Evolutionary conservation across 192 early-diverging fungal species (phyloP), one percentile per base, ranked within the genome.

Genomic region (Backusella australiensis): DNA sequence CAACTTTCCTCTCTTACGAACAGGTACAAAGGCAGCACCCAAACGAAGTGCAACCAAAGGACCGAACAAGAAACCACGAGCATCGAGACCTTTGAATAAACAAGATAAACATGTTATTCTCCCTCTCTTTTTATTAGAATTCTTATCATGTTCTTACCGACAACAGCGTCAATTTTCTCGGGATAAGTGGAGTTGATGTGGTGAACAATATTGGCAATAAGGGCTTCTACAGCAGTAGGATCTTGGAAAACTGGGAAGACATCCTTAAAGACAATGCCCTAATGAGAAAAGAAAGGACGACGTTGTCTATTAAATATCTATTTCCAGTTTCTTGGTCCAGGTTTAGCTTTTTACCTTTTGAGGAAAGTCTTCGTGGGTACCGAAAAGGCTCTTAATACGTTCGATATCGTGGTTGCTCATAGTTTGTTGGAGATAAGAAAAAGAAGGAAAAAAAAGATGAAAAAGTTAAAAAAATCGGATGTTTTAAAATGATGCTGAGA

Each of bases 201-300:
- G 80, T 96, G 87, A 39, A 93, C 90, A 82, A 99, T 91, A 86
- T 97, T 90, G 76, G 87, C 89, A 52, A 97, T 91, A 14, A 99
- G 87, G 56, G 91, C 89, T 85, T 97, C 96, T 65, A 98, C 94
- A 21, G 97, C 98, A 39, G 86, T 89, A 29, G 97, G 97, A 81
- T 97, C 92, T 80, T 93, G 93, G 89, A 99, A 99, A 74, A 99
- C 90, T 52, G 95, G 95, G 78, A 98, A 96, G 80, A 99, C 96
- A 82, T 99, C 94, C 79, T 93, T 94, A 91, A 99, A 99, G 77
- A 96, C 81, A 75, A 99, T 98, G 23, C 98, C 97, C 89, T 93
- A 82, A 65, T 34, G 46, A 38, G 21, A 53, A 53, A 21, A 63
- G 26, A 63, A 26, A 23, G 0, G 0, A 69, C 23, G n/a, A 4